These are phyloP conservation scores for Talaromyces borbonicus DNA, from an alignment of 495 filamentous ascomycete species.

Conservation along the genomic window DNA sequence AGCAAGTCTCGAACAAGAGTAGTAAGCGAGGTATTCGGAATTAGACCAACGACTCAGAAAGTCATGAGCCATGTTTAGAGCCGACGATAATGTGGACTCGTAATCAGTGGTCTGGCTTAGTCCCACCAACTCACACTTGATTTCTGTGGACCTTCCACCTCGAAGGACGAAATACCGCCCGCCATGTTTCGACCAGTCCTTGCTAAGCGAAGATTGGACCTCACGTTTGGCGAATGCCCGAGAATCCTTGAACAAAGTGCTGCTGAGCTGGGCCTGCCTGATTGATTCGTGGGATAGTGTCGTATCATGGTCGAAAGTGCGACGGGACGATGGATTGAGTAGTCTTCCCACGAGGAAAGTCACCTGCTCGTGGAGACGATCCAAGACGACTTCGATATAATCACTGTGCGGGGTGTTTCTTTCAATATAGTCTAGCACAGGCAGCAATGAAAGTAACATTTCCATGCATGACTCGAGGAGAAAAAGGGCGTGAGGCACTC, in stretches of 20 bases:
- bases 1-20: too few relatives aligned
- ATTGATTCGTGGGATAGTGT: neutral
- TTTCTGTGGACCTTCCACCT: constrained; percentile 25
- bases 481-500: constrained; percentile 29
- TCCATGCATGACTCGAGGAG: constrained; percentile 34
- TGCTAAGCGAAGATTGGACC: constrained; percentile 26
- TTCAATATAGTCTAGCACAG: constrained; percentile 44
- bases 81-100: too few relatives aligned
- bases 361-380: constrained; percentile 25
- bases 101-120: too few relatives aligned
- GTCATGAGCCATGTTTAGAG: too few relatives aligned
- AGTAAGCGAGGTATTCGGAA: too few relatives aligned
- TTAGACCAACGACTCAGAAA: too few relatives aligned
- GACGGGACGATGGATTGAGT: constrained; percentile 5
- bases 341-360: constrained; percentile 17
- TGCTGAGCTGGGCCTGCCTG: neutral
- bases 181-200: constrained; percentile 29
- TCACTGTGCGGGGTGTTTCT: constrained; percentile 17
- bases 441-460: constrained; percentile 35
- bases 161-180: constrained; percentile 32
- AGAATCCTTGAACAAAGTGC: constrained; percentile 18
- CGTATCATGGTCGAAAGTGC: neutral
- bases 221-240: constrained; percentile 23
- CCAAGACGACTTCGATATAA: constrained; percentile 17
- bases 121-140: constrained; percentile 16